phyloP scores from a whole-genome alignment of 179 eudicot genomes.

The Actinidia arguta region DNA sequence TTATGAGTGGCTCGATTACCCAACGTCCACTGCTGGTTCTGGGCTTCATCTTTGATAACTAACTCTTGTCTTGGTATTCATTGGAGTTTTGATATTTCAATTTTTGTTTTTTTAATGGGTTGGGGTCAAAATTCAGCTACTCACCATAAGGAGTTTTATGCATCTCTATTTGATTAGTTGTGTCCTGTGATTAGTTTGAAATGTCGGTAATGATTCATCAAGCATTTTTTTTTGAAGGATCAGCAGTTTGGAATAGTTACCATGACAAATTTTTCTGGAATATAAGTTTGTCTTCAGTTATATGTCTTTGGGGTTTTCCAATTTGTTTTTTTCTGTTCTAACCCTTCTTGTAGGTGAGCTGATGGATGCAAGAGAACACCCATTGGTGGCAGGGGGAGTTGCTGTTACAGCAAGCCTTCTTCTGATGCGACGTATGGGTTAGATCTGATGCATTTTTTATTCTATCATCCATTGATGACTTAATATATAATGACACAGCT shows the following conservation, averaged over 20 bases:
- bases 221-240: background rate
- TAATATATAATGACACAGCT: background rate
- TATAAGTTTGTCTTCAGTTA: background rate
- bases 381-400: conserved; percentile 53
- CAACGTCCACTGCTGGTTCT: background rate
- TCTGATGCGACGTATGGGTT: conserved; percentile 54
- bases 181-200: conserved; percentile 7
- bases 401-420: conserved; percentile 61
- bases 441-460: conserved; percentile 2
- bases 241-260: background rate
- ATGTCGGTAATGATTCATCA: background rate
- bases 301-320: background rate
- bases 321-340: background rate
- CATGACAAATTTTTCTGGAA: background rate
- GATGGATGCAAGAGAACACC: conserved; percentile 59
- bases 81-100: background rate
- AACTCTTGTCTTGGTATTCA: background rate
- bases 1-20: background rate
- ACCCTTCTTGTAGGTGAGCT: conserved; percentile 49
- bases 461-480: background rate
- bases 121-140: background rate
- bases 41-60: background rate
- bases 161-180: background rate
- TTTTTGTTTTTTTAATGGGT: background rate
- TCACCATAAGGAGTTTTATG: background rate